These are phyloP conservation scores for Xylona heveae DNA, from an alignment of 495 filamentous ascomycete genomes.

Conservation along the genomic window DNA sequence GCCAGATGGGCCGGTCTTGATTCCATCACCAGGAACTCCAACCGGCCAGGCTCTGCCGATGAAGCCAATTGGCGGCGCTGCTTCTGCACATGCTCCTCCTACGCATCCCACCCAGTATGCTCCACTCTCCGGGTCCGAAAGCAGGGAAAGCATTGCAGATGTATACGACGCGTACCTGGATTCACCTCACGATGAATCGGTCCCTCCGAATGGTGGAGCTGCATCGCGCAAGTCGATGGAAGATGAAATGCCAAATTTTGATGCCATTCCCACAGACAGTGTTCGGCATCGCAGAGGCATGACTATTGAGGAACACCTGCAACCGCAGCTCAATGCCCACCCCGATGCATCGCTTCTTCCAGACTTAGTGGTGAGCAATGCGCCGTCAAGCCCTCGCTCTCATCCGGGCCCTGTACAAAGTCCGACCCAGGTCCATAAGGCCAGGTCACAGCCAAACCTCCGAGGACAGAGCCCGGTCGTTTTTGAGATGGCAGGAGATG, in stretches of 20 bases:
- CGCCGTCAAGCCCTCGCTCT: slow-evolving; percentile 3
- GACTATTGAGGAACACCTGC: slow-evolving; percentile 29
- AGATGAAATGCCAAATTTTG: slow-evolving; percentile 55
- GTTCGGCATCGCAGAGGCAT: slow-evolving; percentile 12
- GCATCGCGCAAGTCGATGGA: too few species aligned
- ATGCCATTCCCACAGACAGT: slow-evolving; percentile 29
- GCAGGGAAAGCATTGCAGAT: too few species aligned
- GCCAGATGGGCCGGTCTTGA: not conserved
- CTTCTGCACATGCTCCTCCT: too few species aligned
- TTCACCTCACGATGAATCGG: too few species aligned
- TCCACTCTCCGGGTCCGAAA: too few species aligned
- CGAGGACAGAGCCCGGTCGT: slow-evolving; percentile 31
- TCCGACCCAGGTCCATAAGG: slow-evolving; percentile 20
- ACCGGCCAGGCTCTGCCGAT: too few species aligned
- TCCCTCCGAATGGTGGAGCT: too few species aligned
- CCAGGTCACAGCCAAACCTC: slow-evolving; percentile 48
- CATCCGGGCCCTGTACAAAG: slow-evolving; percentile 18
- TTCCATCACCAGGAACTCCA: not conserved
- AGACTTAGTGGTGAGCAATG: not conserved
- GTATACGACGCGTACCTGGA: too few species aligned
- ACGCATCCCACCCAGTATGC: too few species aligned
- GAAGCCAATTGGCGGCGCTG: too few species aligned
- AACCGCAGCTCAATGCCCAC: slow-evolving; percentile 23
- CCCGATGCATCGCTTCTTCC: slow-evolving; percentile 11
- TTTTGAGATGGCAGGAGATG: slow-evolving; percentile 48